phyloP scores from a whole-genome alignment of 179 eudicot species.

The Beta macrorhiza region DNA sequence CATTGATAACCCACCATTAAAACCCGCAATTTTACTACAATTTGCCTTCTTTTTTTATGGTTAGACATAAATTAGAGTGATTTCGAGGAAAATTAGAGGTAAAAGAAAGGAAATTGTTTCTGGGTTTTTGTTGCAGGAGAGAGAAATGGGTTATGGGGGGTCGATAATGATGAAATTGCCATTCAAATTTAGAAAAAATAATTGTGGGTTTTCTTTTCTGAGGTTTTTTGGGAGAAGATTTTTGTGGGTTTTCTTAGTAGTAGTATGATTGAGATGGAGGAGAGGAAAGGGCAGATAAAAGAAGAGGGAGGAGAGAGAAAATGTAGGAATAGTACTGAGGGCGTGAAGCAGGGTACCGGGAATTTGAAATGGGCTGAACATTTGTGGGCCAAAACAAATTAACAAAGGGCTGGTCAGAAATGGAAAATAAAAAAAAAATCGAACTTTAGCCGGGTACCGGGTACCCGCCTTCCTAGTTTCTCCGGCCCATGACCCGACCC shows the following conservation, averaged over 20 bases:
- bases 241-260: background rate
- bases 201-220: background rate
- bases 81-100: conserved; percentile 8
- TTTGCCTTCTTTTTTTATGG: conserved; percentile 1
- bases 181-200: background rate
- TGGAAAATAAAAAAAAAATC: too few relatives aligned
- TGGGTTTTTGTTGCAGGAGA: conserved; percentile 9
- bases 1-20: too few relatives aligned
- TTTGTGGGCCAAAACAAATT: too few relatives aligned
- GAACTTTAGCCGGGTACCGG: too few relatives aligned
- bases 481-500: too few relatives aligned
- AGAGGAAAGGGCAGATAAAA: background rate
- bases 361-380: too few relatives aligned
- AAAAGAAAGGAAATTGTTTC: background rate
- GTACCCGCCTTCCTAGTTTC: too few relatives aligned
- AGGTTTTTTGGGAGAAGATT: background rate
- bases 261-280: background rate
- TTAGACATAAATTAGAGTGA: conserved; percentile 15
- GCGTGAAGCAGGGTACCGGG: too few relatives aligned
- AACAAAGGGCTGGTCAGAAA: too few relatives aligned
- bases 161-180: conserved; percentile 2
- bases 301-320: background rate
- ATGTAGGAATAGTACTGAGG: too few relatives aligned
- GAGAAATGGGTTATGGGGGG: background rate
- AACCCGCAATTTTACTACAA: too few relatives aligned